These are phyloP conservation scores for Cunninghamia lanceolata DNA, from an alignment of 75 land plant genomes.

Conservation along the genomic window DNA sequence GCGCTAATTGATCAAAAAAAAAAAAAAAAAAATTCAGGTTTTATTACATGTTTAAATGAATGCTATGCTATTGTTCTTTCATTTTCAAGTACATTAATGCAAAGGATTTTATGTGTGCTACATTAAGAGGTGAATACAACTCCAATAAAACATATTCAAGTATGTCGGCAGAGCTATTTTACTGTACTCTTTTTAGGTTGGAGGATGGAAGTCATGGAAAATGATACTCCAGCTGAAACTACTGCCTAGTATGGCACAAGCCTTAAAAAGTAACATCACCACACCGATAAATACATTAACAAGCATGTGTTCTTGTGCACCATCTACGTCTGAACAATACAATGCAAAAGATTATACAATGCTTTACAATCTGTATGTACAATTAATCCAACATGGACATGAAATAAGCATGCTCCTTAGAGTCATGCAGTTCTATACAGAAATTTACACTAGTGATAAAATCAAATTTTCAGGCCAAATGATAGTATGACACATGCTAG, in stretches of 20 bases:
- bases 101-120: no score
- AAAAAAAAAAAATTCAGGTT: no score
- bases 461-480: neutral
- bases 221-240: neutral
- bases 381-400: neutral
- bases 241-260: neutral
- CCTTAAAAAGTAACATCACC: neutral
- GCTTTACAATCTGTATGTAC: neutral
- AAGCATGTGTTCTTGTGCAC: neutral
- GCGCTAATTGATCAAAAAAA: no score
- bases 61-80: neutral
- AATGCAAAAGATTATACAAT: neutral
- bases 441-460: neutral
- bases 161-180: neutral
- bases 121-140: neutral
- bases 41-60: neutral
- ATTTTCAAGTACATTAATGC: neutral
- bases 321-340: neutral
- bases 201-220: neutral
- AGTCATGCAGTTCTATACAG: neutral
- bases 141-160: neutral
- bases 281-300: neutral
- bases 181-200: neutral
- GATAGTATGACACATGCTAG: neutral
- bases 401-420: neutral